Conservation (phyloP, 1,284 basidiomycete genomes). For the Moesziomyces globuligerus region DNA sequence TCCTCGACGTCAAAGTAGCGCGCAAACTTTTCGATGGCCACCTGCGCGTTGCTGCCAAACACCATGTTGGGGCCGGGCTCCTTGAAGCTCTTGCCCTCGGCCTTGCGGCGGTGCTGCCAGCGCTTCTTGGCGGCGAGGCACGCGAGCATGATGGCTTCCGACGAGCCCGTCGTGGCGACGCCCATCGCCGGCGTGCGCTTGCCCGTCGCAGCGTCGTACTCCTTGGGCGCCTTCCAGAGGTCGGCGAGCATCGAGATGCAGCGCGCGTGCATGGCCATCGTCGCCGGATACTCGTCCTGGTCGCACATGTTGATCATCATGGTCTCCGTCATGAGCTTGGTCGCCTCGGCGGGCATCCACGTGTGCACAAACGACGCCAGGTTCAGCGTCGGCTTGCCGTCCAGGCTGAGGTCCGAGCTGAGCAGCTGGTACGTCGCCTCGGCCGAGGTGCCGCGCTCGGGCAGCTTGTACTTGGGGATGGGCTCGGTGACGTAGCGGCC, state of each 20-base stretch:
- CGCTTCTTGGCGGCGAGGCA: conserved; percentile 93
- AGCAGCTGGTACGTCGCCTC: conserved; percentile 74
- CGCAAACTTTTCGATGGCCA: conserved; percentile 72
- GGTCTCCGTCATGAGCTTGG: conserved; percentile 70
- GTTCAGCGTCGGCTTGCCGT: conserved; percentile 82
- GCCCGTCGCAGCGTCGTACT: conserved; percentile 41
- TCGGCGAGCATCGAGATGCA: conserved; percentile 85
- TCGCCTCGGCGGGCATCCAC: conserved; percentile 72
- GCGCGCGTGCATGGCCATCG: conserved; percentile 65
- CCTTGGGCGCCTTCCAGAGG: conserved; percentile 80
- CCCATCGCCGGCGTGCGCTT: conserved; percentile 58
- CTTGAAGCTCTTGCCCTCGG: conserved; percentile 72
- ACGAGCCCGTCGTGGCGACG: conserved; percentile 92
- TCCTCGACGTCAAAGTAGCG: conserved; percentile 87
- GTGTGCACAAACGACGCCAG: conserved; percentile 74
- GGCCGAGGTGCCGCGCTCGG: conserved; percentile 67
- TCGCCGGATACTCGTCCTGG: conserved; percentile 84
- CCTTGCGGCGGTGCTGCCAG: conserved; percentile 90
- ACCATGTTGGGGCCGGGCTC: conserved; percentile 75
- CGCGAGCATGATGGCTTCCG: conserved; percentile 87
- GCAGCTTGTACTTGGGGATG: conserved; percentile 69
- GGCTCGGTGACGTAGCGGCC: conserved; percentile 61
- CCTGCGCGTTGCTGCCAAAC: conserved; percentile 84
- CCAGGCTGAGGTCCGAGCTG: conserved; percentile 75
- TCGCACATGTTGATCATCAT: conserved; percentile 81